Evolutionary conservation across 805 yeast species (phyloP), one percentile per base, ranked within the genome.

Genomic region (Yarrowia deformans): DNA sequence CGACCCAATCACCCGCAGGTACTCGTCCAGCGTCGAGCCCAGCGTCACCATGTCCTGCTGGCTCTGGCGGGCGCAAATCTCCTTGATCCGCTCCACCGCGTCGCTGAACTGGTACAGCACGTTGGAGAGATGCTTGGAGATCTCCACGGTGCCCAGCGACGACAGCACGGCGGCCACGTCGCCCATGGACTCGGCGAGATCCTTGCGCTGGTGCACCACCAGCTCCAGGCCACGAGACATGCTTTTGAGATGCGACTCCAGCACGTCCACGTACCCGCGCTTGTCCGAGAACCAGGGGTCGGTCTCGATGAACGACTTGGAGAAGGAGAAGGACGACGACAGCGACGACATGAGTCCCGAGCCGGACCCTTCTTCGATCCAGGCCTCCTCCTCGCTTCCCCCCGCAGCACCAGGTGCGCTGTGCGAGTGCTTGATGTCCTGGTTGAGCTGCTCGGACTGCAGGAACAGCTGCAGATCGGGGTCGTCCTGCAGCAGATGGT

Each of bases 21-120:
- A 93, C 76, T 93, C 98, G 76, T 94, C 97, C 48, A 94, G 81
- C 0, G 97, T 91, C 34, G 90, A 85, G 1, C 97, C 97, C 58
- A 94, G 80, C 0, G 97, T 92, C 71, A 94, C 80, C 74, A 93
- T 86, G 73, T 94, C 98, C 77, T 91, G 97, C 78, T 90, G 78
- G 70, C 92, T 88, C 71, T 90, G 87, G 71, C 97, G 84, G 72
- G 88, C 93, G 58, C 91, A 80, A 58, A 91, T 82, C 67, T 91
- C 94, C 73, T 87, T 87, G 34, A 93, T 84, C 71, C 90, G 85
- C 42, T 80, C 74, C 75, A 93, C 94, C 9, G 91, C 85, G 42
- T 87, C 87, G 45, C 93, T 87, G 77, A 93, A 93, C 69, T 88
- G 88, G 23, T 80, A 77, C 69, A 94, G 83, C 13, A 92, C 81